Evolutionary conservation across 2,329 filamentous ascomycete genomes (phyloP), one percentile per base, ranked within the genome.

Genomic region (Zasmidium cellare): DNA sequence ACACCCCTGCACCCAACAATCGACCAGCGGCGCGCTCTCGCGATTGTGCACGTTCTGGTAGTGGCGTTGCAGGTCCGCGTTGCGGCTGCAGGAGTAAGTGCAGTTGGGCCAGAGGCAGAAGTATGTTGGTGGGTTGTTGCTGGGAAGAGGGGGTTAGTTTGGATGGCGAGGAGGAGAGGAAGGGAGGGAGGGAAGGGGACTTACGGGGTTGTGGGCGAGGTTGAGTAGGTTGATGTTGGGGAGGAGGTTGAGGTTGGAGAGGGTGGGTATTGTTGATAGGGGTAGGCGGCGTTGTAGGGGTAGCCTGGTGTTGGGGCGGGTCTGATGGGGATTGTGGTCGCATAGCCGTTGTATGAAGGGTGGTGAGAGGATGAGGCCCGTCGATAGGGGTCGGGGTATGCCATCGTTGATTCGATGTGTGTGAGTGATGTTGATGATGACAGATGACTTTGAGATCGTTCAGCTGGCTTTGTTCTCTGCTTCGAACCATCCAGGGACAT

Each of bases 51-150:
- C 76, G 49, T 74, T 78, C n/a, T 71, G 69, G 51, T 76, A 69
- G 62, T 83, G 81, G 6, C 80, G 78, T 60, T 78, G 77, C 11
- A 82, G 68, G 63, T 83, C 80, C 6, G 79, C 79, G 46, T 74
- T 72, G 47, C 80, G 77, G 16, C 73, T 75, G 68, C 81, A 80
- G 49, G 44, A 38, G 51, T 61, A 55, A 16, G 45, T 56, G 56
- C 67, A 69, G 41, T 49, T 45, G 2, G 50, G 50, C 28, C 62
- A 62, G 51, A 67, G 60, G 56, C 65, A 65, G 55, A 50, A n/a
- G 46, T 11, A 47, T n/a, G 35, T 41, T 41, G 35, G 35, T 9
- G 35, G 11, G 25, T 41, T 6, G 35, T 6, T 9, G 35, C 12
- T 14, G 11, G 35, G 3, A 41, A 5, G 35, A 41, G 35, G 35